Evolutionary conservation across 2,329 filamentous ascomycete species (phyloP).

Genomic region (Myriosclerotinia curreyana): DNA sequence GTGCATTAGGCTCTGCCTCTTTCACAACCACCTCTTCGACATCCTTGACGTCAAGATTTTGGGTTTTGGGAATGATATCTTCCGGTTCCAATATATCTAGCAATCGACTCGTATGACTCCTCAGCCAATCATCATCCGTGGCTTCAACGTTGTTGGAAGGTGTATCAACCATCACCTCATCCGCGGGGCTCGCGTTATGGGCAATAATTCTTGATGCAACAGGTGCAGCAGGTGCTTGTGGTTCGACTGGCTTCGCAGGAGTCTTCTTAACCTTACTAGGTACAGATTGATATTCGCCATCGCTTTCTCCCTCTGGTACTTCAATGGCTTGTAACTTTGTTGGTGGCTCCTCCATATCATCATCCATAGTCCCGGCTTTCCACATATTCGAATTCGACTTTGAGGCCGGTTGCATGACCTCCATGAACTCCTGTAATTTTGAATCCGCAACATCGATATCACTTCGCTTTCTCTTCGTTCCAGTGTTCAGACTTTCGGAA

Average conservation of each 20-base stretch:
- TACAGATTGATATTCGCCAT: conserved; percentile 71
- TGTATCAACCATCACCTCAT: conserved; percentile 20
- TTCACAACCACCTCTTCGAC: conserved; percentile 25
- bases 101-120: conserved; percentile 81
- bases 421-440: conserved; percentile 82
- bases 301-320: conserved; percentile 58
- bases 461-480: conserved; percentile 64
- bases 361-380: conserved; percentile 51
- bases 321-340: conserved; percentile 44
- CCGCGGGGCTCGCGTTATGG: conserved; percentile 28
- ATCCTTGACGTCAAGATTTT: conserved; percentile 23
- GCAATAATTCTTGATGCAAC: conserved; percentile 22
- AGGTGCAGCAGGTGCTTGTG: conserved; percentile 4
- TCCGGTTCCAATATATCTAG: conserved; percentile 71
- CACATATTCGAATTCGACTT: conserved; percentile 62
- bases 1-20: conserved; percentile 23
- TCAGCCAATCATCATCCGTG: conserved; percentile 77
- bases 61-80: conserved; percentile 33
- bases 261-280: conserved; percentile 49
- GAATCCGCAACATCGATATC: conserved; percentile 62
- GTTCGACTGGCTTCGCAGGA: conserved; percentile 23
- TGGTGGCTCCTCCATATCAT: conserved; percentile 42
- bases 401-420: conserved; percentile 70
- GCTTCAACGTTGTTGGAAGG: conserved; percentile 31
- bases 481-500: conserved; percentile 42